Percentiles rank a stretch among this genome's conserved stretches.
phyloP scores from a whole-genome alignment of 1,284 basidiomycete species.

The Amylostereum areolatum region DNA sequence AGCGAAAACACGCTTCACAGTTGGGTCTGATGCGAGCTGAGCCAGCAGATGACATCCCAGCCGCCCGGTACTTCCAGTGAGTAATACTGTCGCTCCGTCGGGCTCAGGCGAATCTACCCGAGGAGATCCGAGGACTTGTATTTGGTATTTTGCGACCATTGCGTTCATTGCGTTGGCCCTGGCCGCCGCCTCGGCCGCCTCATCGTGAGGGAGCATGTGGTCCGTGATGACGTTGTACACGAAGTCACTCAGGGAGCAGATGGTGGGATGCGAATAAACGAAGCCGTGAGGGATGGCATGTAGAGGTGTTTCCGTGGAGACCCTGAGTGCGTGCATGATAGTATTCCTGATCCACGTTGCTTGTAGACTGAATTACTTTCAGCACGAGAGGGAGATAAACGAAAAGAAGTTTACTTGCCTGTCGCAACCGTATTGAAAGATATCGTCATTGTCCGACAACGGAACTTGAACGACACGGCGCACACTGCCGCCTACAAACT shows the following conservation, averaged over 20 bases:
- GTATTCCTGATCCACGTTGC: background rate
- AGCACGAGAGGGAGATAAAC: background rate
- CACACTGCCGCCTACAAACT: conserved; percentile 25
- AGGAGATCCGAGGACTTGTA: background rate
- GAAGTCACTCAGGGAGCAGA: conserved; percentile 18
- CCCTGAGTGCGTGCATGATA: background rate
- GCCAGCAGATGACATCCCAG: conserved; percentile 7
- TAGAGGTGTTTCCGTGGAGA: background rate
- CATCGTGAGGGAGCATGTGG: too few species aligned
- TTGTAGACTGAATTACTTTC: background rate
- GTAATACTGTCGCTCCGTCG: background rate
- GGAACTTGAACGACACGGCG: conserved; percentile 17
- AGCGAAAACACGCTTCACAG: conserved; percentile 16
- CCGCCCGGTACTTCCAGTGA: background rate
- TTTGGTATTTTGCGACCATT: conserved; percentile 14
- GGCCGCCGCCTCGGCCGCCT: background rate
- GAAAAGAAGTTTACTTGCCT: conserved; percentile 23
- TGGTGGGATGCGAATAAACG: conserved; percentile 29
- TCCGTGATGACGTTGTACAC: conserved; percentile 1
- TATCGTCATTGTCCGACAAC: conserved; percentile 29
- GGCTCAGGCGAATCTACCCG: background rate
- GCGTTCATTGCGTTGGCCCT: conserved; percentile 9
- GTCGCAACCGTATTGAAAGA: conserved; percentile 40
- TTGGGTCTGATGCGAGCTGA: conserved; percentile 10
- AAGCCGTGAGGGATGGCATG: conserved; percentile 18